phyloP scores from a whole-genome alignment of 768 basidiomycete species.

The Trametes elegans region DNA sequence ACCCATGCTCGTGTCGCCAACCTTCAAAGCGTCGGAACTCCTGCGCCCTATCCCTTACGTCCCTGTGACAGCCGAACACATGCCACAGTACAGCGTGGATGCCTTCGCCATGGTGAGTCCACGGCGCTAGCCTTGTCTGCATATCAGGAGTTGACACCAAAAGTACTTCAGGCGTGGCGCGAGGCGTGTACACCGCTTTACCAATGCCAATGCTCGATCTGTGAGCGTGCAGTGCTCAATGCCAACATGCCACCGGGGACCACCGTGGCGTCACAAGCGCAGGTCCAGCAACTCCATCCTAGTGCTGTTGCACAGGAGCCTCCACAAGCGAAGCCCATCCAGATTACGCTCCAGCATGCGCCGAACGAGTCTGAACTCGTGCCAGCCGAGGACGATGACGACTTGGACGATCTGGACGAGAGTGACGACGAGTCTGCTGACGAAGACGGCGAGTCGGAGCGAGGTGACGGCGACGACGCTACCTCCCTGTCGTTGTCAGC shows the following conservation, averaged over 20 bases:
- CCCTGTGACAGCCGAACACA: slow-evolving; percentile 51
- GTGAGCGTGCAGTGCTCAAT: slow-evolving; percentile 60
- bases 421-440: slow-evolving; percentile 27
- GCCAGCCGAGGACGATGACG: slow-evolving; percentile 21
- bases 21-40: slow-evolving; percentile 58
- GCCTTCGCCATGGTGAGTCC: slow-evolving; percentile 56
- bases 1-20: slow-evolving; percentile 50
- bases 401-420: slow-evolving; percentile 15
- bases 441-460: slow-evolving; percentile 35
- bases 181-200: slow-evolving; percentile 72
- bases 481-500: background rate
- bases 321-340: slow-evolving; percentile 5
- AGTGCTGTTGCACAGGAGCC: slow-evolving; percentile 1
- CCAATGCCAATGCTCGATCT: slow-evolving; percentile 71
- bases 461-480: slow-evolving; percentile 28
- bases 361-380: slow-evolving; percentile 1
- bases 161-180: slow-evolving; percentile 57
- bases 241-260: slow-evolving; percentile 45
- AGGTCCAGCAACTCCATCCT: slow-evolving; percentile 5
- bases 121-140: background rate
- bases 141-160: background rate
- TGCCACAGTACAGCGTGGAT: slow-evolving; percentile 59
- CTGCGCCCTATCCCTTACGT: slow-evolving; percentile 69
- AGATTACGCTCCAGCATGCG: slow-evolving; percentile 28
- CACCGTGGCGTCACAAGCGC: slow-evolving; percentile 30